Evolutionary conservation across 2,329 filamentous ascomycete genomes (phyloP).

Genomic region (Nakataea oryzae): DNA sequence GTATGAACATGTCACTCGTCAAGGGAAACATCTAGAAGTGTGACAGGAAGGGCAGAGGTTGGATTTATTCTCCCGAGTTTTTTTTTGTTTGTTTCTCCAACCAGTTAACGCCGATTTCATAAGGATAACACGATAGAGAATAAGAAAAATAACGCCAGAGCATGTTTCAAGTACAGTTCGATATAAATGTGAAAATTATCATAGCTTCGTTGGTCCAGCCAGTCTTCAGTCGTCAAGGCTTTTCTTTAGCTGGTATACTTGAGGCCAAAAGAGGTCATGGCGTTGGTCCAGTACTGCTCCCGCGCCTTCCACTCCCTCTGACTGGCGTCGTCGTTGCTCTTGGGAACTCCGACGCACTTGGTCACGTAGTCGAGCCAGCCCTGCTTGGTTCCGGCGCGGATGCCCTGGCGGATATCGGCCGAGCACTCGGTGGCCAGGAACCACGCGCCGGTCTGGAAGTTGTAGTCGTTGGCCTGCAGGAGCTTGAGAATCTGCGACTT

Average conservation of each 20-base stretch:
- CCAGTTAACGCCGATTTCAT: too few relatives aligned
- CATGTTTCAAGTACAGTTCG: not conserved
- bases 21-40: too few relatives aligned
- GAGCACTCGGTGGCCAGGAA: conserved; percentile 35
- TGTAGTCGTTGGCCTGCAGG: conserved; percentile 36
- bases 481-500: conserved; percentile 26
- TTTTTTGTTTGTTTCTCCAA: too few relatives aligned
- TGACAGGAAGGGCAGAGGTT: too few relatives aligned
- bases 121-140: too few relatives aligned
- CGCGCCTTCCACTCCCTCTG: not conserved
- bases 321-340: not conserved
- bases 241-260: not conserved
- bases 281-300: not conserved
- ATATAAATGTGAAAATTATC: not conserved
- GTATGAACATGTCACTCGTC: too few relatives aligned
- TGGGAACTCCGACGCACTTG: conserved; percentile 28
- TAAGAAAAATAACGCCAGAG: too few relatives aligned
- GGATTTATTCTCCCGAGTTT: not conserved
- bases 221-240: not conserved
- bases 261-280: not conserved
- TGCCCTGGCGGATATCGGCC: conserved; percentile 16
- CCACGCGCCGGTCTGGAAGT: conserved; percentile 44
- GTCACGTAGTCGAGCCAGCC: conserved; percentile 35
- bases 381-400: conserved; percentile 25
- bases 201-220: not conserved